Conservation (phyloP, 768 basidiomycete genomes). For the Hericium erinaceus region DNA sequence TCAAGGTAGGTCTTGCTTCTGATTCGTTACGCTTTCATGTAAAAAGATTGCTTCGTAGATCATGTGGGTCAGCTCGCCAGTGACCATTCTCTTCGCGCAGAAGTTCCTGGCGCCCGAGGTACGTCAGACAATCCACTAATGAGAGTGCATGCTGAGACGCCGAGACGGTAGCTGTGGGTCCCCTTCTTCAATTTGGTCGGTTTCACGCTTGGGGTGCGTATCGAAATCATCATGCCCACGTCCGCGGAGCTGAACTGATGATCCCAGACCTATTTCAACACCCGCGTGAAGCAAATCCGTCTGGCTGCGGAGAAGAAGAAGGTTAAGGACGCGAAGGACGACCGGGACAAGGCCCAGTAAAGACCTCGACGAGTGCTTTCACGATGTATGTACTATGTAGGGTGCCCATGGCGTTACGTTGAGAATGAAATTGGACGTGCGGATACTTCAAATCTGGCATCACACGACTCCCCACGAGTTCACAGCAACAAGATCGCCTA, state of each 20-base stretch:
- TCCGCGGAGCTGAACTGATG: neutral
- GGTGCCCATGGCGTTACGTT: too few species aligned
- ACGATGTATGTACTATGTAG: neutral
- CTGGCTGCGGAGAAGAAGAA: slow-evolving; percentile 39
- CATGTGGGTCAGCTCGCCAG: slow-evolving; percentile 71
- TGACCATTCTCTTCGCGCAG: slow-evolving; percentile 69
- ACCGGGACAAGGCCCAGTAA: slow-evolving; percentile 2
- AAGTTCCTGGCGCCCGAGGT: slow-evolving; percentile 72
- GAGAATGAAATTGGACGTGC: too few species aligned
- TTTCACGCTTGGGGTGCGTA: slow-evolving; percentile 66
- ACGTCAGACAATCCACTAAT: slow-evolving; percentile 11
- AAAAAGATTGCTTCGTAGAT: slow-evolving; percentile 34
- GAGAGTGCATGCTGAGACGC: too few species aligned
- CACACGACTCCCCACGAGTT: slow-evolving; percentile 16
- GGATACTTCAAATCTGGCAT: neutral
- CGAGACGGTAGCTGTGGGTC: slow-evolving; percentile 57
- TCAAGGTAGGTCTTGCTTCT: slow-evolving; percentile 41
- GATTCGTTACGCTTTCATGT: neutral
- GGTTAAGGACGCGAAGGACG: slow-evolving; percentile 11
- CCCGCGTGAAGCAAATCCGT: slow-evolving; percentile 51
- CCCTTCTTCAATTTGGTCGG: slow-evolving; percentile 78
- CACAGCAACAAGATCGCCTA: slow-evolving; percentile 48
- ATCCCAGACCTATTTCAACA: slow-evolving; percentile 57
- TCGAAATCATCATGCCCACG: slow-evolving; percentile 3
- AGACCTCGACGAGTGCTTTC: neutral